These are phyloP conservation scores for Penicillium chermesinum DNA, from an alignment of 495 filamentous ascomycete species.

Conservation along the genomic window DNA sequence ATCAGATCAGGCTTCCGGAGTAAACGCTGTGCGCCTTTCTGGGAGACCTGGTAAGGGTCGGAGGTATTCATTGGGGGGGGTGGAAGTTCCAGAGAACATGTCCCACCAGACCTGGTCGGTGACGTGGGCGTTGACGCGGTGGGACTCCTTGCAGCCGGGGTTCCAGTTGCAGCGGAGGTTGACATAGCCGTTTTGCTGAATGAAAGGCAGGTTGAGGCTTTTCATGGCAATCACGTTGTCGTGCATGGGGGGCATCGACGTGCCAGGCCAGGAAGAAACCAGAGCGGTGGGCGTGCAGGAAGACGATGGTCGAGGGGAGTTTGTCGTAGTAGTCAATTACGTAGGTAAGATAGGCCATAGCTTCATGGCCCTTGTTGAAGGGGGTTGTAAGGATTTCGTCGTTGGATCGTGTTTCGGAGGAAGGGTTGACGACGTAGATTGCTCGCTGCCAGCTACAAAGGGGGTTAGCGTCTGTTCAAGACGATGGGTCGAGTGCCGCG, in stretches of 20 bases:
- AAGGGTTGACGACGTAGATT: conserved; percentile 62
- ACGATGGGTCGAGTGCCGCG: not conserved
- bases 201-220: conserved; percentile 43
- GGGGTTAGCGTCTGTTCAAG: not conserved
- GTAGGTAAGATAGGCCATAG: conserved; percentile 69
- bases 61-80: conserved; percentile 42
- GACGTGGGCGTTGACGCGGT: conserved; percentile 53
- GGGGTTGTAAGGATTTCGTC: conserved; percentile 28
- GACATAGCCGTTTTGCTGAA: conserved; percentile 56
- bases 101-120: conserved; percentile 49
- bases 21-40: conserved; percentile 9
- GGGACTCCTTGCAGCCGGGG: conserved; percentile 52
- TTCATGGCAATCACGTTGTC: conserved; percentile 52
- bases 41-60: conserved; percentile 6
- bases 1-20: conserved; percentile 31
- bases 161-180: conserved; percentile 63
- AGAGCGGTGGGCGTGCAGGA: conserved; percentile 61
- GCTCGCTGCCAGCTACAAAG: conserved; percentile 49
- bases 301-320: conserved; percentile 61
- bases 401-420: conserved; percentile 44
- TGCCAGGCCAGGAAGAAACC: conserved; percentile 56
- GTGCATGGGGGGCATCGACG: conserved; percentile 50
- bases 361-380: conserved; percentile 71
- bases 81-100: conserved; percentile 48
- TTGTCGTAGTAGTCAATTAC: conserved; percentile 65